Evolutionary conservation across 108 stramenopile genomes (phyloP).

Genomic region (Aurantiochytrium sp.): DNA sequence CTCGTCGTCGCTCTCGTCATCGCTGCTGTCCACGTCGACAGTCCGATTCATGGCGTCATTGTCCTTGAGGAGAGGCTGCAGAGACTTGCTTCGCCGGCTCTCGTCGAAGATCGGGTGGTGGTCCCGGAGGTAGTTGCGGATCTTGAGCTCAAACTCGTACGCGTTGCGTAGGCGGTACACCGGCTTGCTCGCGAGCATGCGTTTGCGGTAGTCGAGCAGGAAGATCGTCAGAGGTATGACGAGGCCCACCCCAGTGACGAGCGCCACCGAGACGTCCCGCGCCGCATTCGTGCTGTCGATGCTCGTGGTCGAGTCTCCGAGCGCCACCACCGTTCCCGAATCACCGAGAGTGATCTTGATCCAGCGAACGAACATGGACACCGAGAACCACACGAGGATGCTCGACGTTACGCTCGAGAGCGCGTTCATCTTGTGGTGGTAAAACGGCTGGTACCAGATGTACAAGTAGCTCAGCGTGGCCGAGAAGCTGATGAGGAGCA

Average conservation of each 20-base stretch:
- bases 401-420: background rate
- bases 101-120: background rate
- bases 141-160: background rate
- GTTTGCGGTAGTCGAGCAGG: background rate
- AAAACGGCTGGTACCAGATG: constrained; percentile 4
- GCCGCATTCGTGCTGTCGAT: background rate
- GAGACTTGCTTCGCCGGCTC: background rate
- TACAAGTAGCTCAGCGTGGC: background rate
- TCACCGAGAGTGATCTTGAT: background rate
- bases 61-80: background rate
- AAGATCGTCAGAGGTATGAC: background rate
- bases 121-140: background rate
- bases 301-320: background rate
- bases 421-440: background rate
- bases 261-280: background rate
- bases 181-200: background rate
- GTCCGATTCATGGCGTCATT: background rate
- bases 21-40: background rate
- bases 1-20: background rate
- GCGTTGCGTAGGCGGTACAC: background rate
- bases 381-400: background rate
- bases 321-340: background rate
- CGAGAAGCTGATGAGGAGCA: background rate
- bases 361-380: background rate
- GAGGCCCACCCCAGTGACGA: background rate